Percentiles rank a stretch among this genome's conserved stretches.
phyloP scores from a whole-genome alignment of 257 asterid species.

The Solanum ossicruentum region DNA sequence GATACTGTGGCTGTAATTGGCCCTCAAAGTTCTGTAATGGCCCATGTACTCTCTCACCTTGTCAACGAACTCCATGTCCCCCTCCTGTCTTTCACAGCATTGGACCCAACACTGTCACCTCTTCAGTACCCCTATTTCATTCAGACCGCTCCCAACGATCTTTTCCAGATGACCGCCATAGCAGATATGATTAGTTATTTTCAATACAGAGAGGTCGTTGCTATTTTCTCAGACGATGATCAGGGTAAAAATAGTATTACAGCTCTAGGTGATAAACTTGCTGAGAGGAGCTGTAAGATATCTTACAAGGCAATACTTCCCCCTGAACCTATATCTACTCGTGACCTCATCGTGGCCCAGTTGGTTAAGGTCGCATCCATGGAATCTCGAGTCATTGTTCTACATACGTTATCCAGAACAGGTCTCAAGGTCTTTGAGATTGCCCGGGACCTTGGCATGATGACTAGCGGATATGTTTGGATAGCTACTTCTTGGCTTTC shows the following conservation, averaged over 20 bases:
- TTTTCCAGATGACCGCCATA: slow-evolving; percentile 61
- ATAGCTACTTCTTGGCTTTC: slow-evolving; percentile 78
- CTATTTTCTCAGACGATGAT: slow-evolving; percentile 58
- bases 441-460: slow-evolving; percentile 60
- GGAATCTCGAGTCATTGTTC: slow-evolving; percentile 61
- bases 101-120: slow-evolving; percentile 63
- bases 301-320: slow-evolving; percentile 54
- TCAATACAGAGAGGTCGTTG: slow-evolving; percentile 45
- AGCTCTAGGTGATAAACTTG: slow-evolving; percentile 49
- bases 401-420: slow-evolving; percentile 33
- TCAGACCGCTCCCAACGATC: slow-evolving; percentile 70
- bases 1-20: slow-evolving; percentile 71
- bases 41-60: slow-evolving; percentile 69
- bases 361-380: slow-evolving; percentile 28
- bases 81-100: slow-evolving; percentile 68
- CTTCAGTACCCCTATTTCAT: slow-evolving; percentile 79
- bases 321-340: slow-evolving; percentile 27
- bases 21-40: slow-evolving; percentile 75
- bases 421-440: slow-evolving; percentile 39
- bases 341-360: slow-evolving; percentile 19
- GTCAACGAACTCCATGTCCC: slow-evolving; percentile 83
- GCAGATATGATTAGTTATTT: slow-evolving; percentile 56
- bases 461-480: slow-evolving; percentile 75
- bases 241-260: slow-evolving; percentile 49
- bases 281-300: slow-evolving; percentile 46